Conservation (phyloP, 192 early-diverging fungal species). For the Rhizophagus sp. region DNA sequence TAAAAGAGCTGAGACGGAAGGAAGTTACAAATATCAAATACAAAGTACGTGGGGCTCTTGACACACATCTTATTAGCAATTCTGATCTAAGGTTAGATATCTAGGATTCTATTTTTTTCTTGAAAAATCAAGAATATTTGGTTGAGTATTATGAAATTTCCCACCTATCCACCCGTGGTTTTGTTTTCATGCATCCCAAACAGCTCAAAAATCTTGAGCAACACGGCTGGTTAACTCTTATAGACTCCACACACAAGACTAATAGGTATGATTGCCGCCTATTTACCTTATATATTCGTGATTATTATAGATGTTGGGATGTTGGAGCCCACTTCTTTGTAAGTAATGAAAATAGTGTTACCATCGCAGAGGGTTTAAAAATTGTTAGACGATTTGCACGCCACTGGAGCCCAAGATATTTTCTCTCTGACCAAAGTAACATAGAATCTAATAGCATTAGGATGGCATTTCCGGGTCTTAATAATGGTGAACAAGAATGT, state of each 20-base stretch:
- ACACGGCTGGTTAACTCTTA: slow-evolving; percentile 13
- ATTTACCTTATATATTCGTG: too few species aligned
- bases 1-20: not conserved
- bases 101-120: not conserved
- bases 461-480: slow-evolving; percentile 1
- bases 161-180: not conserved
- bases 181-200: not conserved
- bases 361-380: slow-evolving; percentile 2
- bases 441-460: not conserved
- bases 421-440: slow-evolving; percentile 7
- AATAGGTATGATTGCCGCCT: too few species aligned
- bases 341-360: not conserved
- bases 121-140: not conserved
- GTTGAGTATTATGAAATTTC: not conserved
- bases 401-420: not conserved
- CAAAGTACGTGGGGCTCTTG: not conserved
- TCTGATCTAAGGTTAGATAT: not conserved
- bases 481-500: slow-evolving; percentile 15
- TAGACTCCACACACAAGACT: too few species aligned
- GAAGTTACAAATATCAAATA: not conserved
- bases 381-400: not conserved
- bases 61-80: not conserved
- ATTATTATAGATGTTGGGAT: too few species aligned
- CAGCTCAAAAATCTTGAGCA: slow-evolving; percentile 1
- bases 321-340: too few species aligned